Percentiles rank a stretch among this genome's conserved stretches.
These are phyloP conservation scores for Xylaria multiplex DNA, from an alignment of 2,329 filamentous ascomycete genomes.

Conservation along the genomic window DNA sequence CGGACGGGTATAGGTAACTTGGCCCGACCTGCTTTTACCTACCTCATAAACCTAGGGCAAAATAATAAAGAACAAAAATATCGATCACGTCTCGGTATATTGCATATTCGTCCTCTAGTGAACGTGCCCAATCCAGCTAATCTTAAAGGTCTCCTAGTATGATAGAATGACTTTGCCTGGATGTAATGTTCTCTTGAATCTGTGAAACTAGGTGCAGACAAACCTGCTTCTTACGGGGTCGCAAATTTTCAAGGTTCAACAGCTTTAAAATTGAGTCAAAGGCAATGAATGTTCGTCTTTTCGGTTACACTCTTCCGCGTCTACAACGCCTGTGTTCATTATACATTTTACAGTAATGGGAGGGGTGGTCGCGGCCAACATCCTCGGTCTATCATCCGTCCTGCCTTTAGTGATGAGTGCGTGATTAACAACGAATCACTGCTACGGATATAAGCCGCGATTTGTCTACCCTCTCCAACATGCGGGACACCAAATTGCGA, in stretches of 20 bases:
- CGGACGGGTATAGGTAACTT: not conserved
- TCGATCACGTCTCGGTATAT: not conserved
- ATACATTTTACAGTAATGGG: slow-evolving; percentile 40
- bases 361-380: not conserved
- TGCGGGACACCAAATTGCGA: slow-evolving; percentile 6
- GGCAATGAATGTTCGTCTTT: slow-evolving; percentile 3
- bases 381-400: slow-evolving; percentile 2
- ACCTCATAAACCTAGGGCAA: not conserved
- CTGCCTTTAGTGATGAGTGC: slow-evolving; percentile 10
- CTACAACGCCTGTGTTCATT: slow-evolving; percentile 38
- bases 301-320: slow-evolving; percentile 26
- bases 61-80: not conserved
- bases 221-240: not conserved
- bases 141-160: not conserved
- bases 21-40: not conserved
- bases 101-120: not conserved
- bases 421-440: slow-evolving; percentile 7
- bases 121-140: not conserved
- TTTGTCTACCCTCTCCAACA: slow-evolving; percentile 4
- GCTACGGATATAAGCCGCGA: slow-evolving; percentile 4
- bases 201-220: not conserved
- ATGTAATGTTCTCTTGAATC: not conserved
- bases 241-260: slow-evolving; percentile 1
- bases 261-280: not conserved
- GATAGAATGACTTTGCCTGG: too few relatives aligned